Evolutionary conservation across 2,329 filamentous ascomycete genomes (phyloP).

Genomic region (Hypoxylon sp.): DNA sequence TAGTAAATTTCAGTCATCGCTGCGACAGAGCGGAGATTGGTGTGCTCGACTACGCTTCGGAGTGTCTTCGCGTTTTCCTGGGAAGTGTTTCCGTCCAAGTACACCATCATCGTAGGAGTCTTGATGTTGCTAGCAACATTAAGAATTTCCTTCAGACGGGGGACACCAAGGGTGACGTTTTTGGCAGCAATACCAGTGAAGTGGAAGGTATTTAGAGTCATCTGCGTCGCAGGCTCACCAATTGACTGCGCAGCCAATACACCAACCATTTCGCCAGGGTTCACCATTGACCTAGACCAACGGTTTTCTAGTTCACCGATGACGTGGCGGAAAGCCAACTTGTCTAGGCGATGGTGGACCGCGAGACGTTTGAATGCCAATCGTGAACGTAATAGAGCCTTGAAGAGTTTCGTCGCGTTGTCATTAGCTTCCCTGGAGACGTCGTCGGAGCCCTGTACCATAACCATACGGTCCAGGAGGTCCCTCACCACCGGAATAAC

Average conservation of each 20-base stretch:
- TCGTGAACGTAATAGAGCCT: slow-evolving; percentile 88
- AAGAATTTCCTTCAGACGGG: slow-evolving; percentile 98
- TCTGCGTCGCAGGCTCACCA: slow-evolving; percentile 97
- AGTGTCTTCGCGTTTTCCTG: slow-evolving; percentile 88
- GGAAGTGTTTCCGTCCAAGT: slow-evolving; percentile 75
- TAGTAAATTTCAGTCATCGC: slow-evolving; percentile 97
- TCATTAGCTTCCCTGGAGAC: slow-evolving; percentile 89
- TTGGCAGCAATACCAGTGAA: slow-evolving; percentile 99
- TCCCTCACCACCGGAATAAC: slow-evolving; percentile 85
- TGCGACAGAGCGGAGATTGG: slow-evolving; percentile 91
- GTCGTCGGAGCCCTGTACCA: slow-evolving; percentile 87
- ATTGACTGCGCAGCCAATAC: slow-evolving; percentile 98
- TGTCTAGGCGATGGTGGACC: slow-evolving; percentile 86
- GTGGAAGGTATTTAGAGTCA: slow-evolving; percentile 99
- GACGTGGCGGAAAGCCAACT: slow-evolving; percentile 92
- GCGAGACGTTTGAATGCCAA: slow-evolving; percentile 95
- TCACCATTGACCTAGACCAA: slow-evolving; percentile 88
- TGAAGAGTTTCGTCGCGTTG: slow-evolving; percentile 92
- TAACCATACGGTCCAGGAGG: slow-evolving; percentile 81
- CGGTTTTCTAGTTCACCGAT: slow-evolving; percentile 90
- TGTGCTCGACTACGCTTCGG: slow-evolving; percentile 93
- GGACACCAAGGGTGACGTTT: slow-evolving; percentile 99
- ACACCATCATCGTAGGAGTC: slow-evolving; percentile 97
- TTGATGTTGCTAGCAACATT: slow-evolving; percentile 99
- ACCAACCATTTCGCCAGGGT: slow-evolving; percentile 98